Percentiles rank a stretch among this genome's conserved stretches.
Evolutionary conservation across 495 filamentous ascomycete species (phyloP).

Genomic region (Neurospora hispaniola): DNA sequence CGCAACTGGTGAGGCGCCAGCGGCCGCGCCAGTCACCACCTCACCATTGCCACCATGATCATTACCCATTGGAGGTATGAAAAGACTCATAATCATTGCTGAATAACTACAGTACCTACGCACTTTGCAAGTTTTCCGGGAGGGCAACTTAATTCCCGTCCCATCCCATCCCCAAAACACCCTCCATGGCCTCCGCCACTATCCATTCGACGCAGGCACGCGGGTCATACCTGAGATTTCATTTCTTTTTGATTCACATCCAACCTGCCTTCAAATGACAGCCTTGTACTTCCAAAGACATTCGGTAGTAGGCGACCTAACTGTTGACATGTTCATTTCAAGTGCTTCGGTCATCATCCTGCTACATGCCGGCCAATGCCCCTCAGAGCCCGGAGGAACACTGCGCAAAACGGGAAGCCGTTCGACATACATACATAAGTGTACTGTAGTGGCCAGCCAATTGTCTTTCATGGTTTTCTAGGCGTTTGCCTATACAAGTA

Average conservation of each 20-base stretch:
- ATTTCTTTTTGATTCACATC: background rate
- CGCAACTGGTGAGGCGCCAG: background rate
- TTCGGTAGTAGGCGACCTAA: background rate
- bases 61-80: background rate
- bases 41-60: background rate
- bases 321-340: background rate
- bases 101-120: no score
- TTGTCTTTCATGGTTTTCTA: background rate
- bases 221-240: background rate
- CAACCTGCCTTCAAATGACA: background rate
- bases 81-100: background rate
- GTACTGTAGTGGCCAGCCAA: background rate
- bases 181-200: background rate
- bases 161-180: background rate
- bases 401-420: background rate
- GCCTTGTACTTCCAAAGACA: background rate
- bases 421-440: background rate
- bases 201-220: background rate
- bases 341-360: background rate
- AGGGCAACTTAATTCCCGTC: background rate
- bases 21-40: background rate
- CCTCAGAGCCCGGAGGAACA: background rate
- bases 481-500: background rate
- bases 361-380: background rate
- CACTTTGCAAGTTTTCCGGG: background rate